Evolutionary conservation across 2,329 filamentous ascomycete genomes (phyloP).

Genomic region (Monilinia aucupariae): DNA sequence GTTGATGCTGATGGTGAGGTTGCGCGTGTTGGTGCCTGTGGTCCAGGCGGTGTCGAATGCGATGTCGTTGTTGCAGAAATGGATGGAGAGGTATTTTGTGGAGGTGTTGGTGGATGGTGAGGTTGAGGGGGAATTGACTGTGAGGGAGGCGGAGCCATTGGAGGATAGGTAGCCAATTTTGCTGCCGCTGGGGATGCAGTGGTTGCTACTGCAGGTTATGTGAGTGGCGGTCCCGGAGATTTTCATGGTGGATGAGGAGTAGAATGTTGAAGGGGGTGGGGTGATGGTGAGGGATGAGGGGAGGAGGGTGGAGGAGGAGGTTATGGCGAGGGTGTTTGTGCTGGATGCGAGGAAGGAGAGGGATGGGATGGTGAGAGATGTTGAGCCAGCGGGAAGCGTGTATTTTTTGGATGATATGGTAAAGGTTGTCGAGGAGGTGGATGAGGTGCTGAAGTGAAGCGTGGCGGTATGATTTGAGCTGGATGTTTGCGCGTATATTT

Average conservation of each 20-base stretch:
- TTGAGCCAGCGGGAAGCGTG: conserved; percentile 17
- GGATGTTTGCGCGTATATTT: conserved; percentile 25
- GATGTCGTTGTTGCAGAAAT: conserved; percentile 31
- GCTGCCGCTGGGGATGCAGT: conserved; percentile 26
- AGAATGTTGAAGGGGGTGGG: conserved; percentile 35
- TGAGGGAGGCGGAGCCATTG: conserved; percentile 19
- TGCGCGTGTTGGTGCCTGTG: conserved; percentile 28
- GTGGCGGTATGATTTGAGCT: conserved; percentile 23
- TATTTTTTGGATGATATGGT: conserved; percentile 18
- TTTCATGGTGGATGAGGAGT: conserved; percentile 49
- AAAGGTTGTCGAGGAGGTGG: conserved; percentile 14
- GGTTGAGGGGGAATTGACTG: conserved; percentile 16
- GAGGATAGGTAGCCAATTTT: conserved; percentile 26
- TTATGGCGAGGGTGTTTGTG: conserved; percentile 22
- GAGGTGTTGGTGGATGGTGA: neutral
- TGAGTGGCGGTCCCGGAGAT: conserved; percentile 40
- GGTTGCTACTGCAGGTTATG: conserved; percentile 20
- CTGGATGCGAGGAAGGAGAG: conserved; percentile 23
- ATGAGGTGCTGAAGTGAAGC: conserved; percentile 20
- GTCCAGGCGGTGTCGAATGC: conserved; percentile 25
- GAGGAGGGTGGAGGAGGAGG: conserved; percentile 17
- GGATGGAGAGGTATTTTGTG: conserved; percentile 22
- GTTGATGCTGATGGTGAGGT: conserved; percentile 29
- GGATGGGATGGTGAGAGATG: conserved; percentile 11
- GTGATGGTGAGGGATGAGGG: conserved; percentile 19